Evolutionary conservation across 2,329 filamentous ascomycete species (phyloP).

Genomic region (Fusarium caatingaense): DNA sequence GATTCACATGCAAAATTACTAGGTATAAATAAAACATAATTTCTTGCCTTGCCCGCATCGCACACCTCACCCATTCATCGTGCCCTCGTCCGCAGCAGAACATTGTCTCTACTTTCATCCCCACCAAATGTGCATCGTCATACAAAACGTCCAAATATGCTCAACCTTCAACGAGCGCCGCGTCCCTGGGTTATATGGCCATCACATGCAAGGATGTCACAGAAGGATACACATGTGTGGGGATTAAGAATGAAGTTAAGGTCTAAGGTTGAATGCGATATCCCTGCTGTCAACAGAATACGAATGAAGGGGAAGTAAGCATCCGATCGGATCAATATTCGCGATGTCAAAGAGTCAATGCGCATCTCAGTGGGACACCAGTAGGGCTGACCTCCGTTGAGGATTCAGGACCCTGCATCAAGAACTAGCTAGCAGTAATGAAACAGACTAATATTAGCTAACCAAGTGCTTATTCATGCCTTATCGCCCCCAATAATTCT

Average conservation of each 20-base stretch:
- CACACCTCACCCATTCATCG: no score
- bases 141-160: not conserved
- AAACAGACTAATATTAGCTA: not conserved
- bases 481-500: not conserved
- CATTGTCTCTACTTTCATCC: no score
- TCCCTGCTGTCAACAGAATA: not conserved
- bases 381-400: not conserved
- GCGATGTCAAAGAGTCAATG: not conserved
- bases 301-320: not conserved
- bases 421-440: not conserved
- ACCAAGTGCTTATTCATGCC: not conserved
- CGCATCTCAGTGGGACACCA: not conserved
- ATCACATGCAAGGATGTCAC: not conserved
- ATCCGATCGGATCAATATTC: not conserved
- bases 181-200: not conserved
- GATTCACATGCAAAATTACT: not conserved
- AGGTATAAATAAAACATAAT: not conserved
- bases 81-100: no score
- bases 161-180: not conserved
- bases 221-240: not conserved
- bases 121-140: not conserved
- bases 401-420: not conserved
- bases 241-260: not conserved
- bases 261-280: not conserved
- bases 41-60: rapidly evolving